These are phyloP conservation scores for Plasmodium inui DNA, from an alignment of 169 alveolate genomes.

Conservation along the genomic window DNA sequence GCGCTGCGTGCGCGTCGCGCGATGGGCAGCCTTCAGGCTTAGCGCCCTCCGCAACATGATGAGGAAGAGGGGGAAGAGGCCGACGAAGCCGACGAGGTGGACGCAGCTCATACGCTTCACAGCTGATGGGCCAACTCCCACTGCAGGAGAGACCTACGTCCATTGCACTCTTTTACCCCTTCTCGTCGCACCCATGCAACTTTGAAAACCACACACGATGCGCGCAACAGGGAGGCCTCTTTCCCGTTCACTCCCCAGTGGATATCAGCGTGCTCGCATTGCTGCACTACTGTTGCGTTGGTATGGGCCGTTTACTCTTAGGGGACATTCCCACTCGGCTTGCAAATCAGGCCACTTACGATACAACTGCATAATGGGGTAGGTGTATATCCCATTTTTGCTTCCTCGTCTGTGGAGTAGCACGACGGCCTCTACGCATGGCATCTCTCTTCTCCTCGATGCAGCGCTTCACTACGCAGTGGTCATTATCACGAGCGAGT, in stretches of 20 bases:
- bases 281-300: background rate
- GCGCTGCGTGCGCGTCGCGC: slow-evolving; percentile 2
- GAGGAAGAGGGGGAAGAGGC: background rate
- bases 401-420: background rate
- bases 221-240: background rate
- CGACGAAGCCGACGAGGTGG: background rate
- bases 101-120: background rate
- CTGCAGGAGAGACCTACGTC: too few species aligned
- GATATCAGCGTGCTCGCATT: background rate
- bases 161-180: too few species aligned
- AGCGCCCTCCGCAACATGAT: slow-evolving; percentile 29
- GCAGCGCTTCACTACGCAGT: background rate
- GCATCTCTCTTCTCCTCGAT: background rate
- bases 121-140: too few species aligned
- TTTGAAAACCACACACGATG: background rate
- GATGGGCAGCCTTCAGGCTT: background rate
- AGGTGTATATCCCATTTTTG: background rate
- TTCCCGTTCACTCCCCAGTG: background rate
- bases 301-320: background rate
- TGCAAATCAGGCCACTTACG: background rate
- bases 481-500: background rate
- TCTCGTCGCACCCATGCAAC: too few species aligned
- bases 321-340: background rate
- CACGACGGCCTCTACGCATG: background rate
- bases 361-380: background rate